phyloP scores from a whole-genome alignment of 1,284 basidiomycete species.

The Ustilago xerochloae region DNA sequence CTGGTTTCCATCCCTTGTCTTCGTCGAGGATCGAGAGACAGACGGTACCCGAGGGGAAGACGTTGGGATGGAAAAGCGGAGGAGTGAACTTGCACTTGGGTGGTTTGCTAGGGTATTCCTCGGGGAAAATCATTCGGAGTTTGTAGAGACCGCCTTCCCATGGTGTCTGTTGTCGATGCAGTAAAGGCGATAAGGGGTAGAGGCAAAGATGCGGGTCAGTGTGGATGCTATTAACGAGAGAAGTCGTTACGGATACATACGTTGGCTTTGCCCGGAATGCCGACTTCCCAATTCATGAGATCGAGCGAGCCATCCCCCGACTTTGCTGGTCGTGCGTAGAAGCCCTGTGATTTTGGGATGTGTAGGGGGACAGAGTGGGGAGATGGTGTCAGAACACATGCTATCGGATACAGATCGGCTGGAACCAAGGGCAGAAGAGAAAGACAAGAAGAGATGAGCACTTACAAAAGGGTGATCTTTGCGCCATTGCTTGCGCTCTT shows the following conservation, averaged over 20 bases:
- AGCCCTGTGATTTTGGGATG: slow-evolving; percentile 76
- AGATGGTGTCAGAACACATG: not conserved
- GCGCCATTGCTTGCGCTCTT: slow-evolving; percentile 98
- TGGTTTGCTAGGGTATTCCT: slow-evolving; percentile 86
- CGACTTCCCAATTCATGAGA: slow-evolving; percentile 97
- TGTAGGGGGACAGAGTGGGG: not conserved
- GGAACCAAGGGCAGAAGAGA: not conserved
- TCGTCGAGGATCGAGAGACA: slow-evolving; percentile 98
- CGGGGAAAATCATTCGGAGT: slow-evolving; percentile 78
- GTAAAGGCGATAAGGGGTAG: not conserved
- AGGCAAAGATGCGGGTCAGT: not conserved
- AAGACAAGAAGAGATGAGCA: slow-evolving; percentile 44
- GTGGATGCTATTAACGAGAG: not conserved
- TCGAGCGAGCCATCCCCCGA: slow-evolving; percentile 91
- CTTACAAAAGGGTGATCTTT: slow-evolving; percentile 98
- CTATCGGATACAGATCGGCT: too few relatives aligned
- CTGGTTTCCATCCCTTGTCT: slow-evolving; percentile 98
- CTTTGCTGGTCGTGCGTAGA: slow-evolving; percentile 93
- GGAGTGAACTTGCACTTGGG: slow-evolving; percentile 99
- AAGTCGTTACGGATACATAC: slow-evolving; percentile 41
- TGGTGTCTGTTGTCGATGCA: slow-evolving; percentile 76
- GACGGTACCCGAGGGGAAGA: slow-evolving; percentile 98
- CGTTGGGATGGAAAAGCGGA: slow-evolving; percentile 96
- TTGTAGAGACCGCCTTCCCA: slow-evolving; percentile 98
- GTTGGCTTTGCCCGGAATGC: slow-evolving; percentile 70